Percentiles rank a stretch among this genome's conserved stretches.
Conservation (phyloP, 495 filamentous ascomycete genomes). For the Penicillium pulvis region DNA sequence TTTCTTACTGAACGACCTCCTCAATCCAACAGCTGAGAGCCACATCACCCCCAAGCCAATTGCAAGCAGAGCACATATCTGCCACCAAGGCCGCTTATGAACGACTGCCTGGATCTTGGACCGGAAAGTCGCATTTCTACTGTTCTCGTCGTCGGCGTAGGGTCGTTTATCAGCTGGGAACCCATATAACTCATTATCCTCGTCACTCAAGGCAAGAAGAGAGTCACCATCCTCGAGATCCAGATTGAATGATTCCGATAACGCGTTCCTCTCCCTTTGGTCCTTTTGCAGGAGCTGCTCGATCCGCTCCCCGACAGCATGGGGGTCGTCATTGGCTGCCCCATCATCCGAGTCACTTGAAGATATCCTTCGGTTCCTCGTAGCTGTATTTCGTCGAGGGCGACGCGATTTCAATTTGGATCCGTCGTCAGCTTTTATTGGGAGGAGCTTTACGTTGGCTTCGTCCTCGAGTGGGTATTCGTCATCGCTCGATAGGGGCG, state of each 20-base stretch:
- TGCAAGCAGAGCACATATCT: slow-evolving; percentile 13
- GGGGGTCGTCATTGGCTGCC: slow-evolving; percentile 14
- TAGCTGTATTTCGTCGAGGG: neutral
- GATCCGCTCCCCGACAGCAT: slow-evolving; percentile 22
- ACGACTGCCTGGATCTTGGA: slow-evolving; percentile 12
- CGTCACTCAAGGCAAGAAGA: slow-evolving; percentile 16
- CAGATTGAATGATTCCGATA: slow-evolving; percentile 25
- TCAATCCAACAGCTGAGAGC: slow-evolving; percentile 22
- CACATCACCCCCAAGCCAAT: slow-evolving; percentile 22
- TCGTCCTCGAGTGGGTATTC: slow-evolving; percentile 16
- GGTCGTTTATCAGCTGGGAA: slow-evolving; percentile 16
- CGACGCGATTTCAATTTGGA: neutral
- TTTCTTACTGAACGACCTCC: slow-evolving; percentile 6
- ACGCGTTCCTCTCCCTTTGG: slow-evolving; percentile 9
- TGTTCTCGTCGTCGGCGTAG: neutral
- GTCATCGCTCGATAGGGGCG: slow-evolving; percentile 15
- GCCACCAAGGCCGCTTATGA: slow-evolving; percentile 24
- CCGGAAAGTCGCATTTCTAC: slow-evolving; percentile 5
- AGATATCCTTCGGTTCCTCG: neutral
- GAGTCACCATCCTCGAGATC: slow-evolving; percentile 27
- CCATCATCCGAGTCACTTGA: neutral
- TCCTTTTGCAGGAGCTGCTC: slow-evolving; percentile 21
- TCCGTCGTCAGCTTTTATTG: slow-evolving; percentile 9
- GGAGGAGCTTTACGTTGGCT: slow-evolving; percentile 22
- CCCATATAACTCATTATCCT: slow-evolving; percentile 28